phyloP scores from a whole-genome alignment of 2,329 filamentous ascomycete species.

The Pyrenophora graminea region DNA sequence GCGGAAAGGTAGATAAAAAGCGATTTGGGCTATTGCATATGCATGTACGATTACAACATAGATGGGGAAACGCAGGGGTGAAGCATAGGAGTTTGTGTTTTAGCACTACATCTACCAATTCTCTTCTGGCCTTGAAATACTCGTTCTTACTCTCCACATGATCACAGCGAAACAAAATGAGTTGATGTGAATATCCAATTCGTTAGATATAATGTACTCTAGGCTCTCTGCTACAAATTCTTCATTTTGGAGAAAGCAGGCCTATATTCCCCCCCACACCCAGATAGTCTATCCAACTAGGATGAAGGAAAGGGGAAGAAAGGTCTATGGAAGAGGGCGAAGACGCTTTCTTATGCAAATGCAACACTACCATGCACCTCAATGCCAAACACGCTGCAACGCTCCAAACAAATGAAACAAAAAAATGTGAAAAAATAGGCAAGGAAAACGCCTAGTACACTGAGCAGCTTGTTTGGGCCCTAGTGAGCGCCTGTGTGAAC shows the following conservation, averaged over 20 bases:
- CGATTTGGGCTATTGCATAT: too few relatives aligned
- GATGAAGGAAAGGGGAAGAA: not conserved
- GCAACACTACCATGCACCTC: constrained; percentile 5
- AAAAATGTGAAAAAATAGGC: not conserved
- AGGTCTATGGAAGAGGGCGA: not conserved
- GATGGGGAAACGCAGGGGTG: constrained; percentile 1
- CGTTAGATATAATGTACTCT: too few relatives aligned
- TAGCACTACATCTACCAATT: too few relatives aligned
- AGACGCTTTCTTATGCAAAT: constrained; percentile 5
- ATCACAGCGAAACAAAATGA: not conserved
- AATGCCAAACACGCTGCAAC: constrained; percentile 7
- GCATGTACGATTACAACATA: constrained; percentile 3
- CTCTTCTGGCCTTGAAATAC: too few relatives aligned
- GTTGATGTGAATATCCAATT: not conserved
- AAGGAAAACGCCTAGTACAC: constrained; percentile 26
- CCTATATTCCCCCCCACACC: too few relatives aligned
- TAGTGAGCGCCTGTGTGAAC: constrained; percentile 64
- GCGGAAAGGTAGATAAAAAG: too few relatives aligned
- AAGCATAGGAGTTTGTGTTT: not conserved
- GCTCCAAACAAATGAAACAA: not conserved
- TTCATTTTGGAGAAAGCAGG: not conserved
- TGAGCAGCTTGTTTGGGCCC: constrained; percentile 42
- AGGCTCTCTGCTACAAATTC: not conserved
- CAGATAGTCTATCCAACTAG: not conserved
- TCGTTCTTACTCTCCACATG: too few relatives aligned